These are phyloP conservation scores for Craterostigma plantagineum DNA, from an alignment of 257 asterid genomes.

Conservation along the genomic window DNA sequence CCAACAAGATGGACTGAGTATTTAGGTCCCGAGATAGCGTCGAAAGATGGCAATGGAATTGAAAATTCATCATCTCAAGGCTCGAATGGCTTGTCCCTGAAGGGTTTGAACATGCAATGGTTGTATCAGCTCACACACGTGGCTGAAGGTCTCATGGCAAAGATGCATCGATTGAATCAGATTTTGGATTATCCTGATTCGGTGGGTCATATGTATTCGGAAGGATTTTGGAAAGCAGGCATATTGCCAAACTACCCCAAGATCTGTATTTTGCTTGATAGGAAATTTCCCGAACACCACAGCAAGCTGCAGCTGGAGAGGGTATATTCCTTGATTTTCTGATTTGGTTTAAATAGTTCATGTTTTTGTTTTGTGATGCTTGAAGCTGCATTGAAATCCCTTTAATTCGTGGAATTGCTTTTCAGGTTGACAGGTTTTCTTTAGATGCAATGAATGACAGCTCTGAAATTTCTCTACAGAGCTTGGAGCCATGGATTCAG, in stretches of 20 bases:
- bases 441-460: conserved; percentile 72
- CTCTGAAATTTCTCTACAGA: conserved; percentile 78
- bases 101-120: conserved; percentile 97
- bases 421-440: conserved; percentile 86
- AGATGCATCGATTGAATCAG: conserved; percentile 84
- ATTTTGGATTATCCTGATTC: conserved; percentile 90
- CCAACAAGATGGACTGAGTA: conserved; percentile 91
- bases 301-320: conserved; percentile 94
- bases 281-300: conserved; percentile 95
- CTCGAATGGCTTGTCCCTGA: conserved; percentile 34
- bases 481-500: conserved; percentile 97
- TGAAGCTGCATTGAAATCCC: conserved; percentile 6
- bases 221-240: conserved; percentile 93
- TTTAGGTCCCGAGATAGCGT: conserved; percentile 53
- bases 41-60: conserved; percentile 33
- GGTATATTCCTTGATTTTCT: conserved; percentile 22
- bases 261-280: conserved; percentile 70
- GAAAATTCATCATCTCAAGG: conserved; percentile 31
- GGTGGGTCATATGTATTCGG: conserved; percentile 60
- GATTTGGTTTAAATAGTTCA: conserved; percentile 5
- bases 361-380: conserved; percentile 7
- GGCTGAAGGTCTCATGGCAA: conserved; percentile 96
- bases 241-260: conserved; percentile 82
- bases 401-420: conserved; percentile 10
- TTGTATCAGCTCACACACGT: conserved; percentile 89